Percentiles rank a stretch among this genome's conserved stretches.
These are phyloP conservation scores for Bruguiera gymnorhiza DNA, from an alignment of 345 rosid species.

Conservation along the genomic window DNA sequence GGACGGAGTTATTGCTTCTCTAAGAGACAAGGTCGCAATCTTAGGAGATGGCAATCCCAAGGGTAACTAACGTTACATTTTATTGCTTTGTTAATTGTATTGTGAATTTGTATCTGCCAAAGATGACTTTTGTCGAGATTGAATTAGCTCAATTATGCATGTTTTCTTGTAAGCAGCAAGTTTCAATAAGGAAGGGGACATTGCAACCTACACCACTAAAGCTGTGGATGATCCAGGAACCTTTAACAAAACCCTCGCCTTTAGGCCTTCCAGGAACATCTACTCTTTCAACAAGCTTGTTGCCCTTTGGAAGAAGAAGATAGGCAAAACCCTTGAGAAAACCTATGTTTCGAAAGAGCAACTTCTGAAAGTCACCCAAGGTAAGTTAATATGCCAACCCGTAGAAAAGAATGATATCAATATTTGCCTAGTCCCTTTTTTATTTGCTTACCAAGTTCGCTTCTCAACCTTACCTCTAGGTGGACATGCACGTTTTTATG, in stretches of 20 bases:
- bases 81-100: no score
- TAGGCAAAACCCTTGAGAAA: slow-evolving; percentile 29
- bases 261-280: slow-evolving; percentile 24
- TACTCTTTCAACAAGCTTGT: slow-evolving; percentile 30
- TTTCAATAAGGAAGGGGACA: slow-evolving; percentile 23
- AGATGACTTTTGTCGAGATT: no score
- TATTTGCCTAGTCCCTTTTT: no score
- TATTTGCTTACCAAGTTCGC: no score
- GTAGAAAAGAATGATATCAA: no score
- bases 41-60: slow-evolving; percentile 30
- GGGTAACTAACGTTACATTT: slow-evolving; percentile 10
- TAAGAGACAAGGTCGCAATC: slow-evolving; percentile 20
- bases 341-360: slow-evolving; percentile 28
- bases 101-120: no score
- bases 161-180: slow-evolving; percentile 9
- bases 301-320: slow-evolving; percentile 35
- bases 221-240: slow-evolving; percentile 37
- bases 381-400: neutral
- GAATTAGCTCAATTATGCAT: neutral
- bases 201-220: slow-evolving; percentile 29
- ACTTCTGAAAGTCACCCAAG: slow-evolving; percentile 32
- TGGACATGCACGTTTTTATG: no score
- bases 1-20: slow-evolving; percentile 18
- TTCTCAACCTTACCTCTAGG: no score
- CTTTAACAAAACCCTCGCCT: slow-evolving; percentile 31